Percentiles rank a stretch among this genome's conserved stretches.
These are phyloP conservation scores for Tolypocladium paradoxum DNA, from an alignment of 2,329 filamentous ascomycete genomes.

Conservation along the genomic window DNA sequence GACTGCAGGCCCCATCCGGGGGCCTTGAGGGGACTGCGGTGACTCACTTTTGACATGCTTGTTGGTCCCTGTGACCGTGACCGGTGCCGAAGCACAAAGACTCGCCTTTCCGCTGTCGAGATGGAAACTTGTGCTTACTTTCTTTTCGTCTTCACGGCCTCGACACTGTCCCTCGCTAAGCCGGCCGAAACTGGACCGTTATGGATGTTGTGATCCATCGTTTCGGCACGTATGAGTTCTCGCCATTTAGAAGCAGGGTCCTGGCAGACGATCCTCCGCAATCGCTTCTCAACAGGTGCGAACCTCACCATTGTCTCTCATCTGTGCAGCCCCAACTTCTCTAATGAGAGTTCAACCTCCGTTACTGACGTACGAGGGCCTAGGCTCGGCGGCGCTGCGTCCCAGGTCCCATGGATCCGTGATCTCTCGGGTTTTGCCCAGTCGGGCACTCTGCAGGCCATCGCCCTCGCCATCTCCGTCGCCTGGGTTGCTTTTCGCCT, in stretches of 20 bases:
- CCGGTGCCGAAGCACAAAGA: neutral
- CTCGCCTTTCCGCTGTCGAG: neutral
- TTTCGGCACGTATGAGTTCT: slow-evolving; percentile 18
- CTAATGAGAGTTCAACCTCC: no score
- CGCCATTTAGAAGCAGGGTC: slow-evolving; percentile 11
- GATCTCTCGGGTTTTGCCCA: slow-evolving; percentile 26
- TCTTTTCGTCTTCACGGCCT: neutral
- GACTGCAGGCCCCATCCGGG: neutral
- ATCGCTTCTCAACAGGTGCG: neutral
- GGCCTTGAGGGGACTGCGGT: neutral
- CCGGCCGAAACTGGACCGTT: neutral
- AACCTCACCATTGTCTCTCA: neutral
- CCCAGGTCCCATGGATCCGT: slow-evolving; percentile 26
- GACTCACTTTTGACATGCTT: neutral
- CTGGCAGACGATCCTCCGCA: neutral
- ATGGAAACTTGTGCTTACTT: neutral
- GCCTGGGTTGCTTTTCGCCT: slow-evolving; percentile 23
- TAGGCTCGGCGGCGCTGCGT: slow-evolving; percentile 1
- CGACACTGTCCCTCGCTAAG: neutral
- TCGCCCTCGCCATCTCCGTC: slow-evolving; percentile 25
- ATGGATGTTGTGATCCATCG: slow-evolving; percentile 22
- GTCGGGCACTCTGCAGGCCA: slow-evolving; percentile 29
- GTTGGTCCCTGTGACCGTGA: neutral
- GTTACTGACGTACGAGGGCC: neutral
- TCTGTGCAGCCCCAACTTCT: no score